Conservation (phyloP, 2,329 filamentous ascomycete genomes). For the Chalaropsis ovoidea region DNA sequence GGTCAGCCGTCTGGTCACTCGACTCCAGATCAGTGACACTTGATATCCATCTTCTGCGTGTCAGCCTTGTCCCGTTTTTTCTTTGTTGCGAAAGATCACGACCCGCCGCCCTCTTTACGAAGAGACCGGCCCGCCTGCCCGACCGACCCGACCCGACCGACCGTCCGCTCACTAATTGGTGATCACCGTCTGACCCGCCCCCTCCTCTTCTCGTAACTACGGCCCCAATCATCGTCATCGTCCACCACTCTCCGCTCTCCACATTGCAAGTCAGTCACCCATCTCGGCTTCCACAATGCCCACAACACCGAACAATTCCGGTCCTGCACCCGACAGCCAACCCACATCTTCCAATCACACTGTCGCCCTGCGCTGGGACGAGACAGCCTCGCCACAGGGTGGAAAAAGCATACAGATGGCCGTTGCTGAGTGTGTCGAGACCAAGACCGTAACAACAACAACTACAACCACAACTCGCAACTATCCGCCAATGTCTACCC, state of each 20-base stretch:
- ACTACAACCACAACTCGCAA: constrained; percentile 79
- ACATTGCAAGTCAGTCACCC: neutral
- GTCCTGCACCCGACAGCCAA: constrained; percentile 37
- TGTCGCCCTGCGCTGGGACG: constrained; percentile 38
- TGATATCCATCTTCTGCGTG: neutral
- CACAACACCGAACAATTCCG: constrained; percentile 24
- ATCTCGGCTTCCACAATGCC: neutral
- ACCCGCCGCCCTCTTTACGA: neutral
- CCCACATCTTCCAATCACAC: constrained; percentile 29
- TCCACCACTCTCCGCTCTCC: neutral
- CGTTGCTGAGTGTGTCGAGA: constrained; percentile 56
- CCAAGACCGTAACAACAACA: constrained; percentile 63
- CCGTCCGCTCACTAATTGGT: neutral
- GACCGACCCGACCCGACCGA: too few species aligned
- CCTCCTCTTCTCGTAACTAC: neutral
- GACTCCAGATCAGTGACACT: neutral
- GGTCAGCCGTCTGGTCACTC: neutral
- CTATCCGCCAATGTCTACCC: constrained; percentile 76
- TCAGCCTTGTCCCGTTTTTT: neutral
- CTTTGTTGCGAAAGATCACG: neutral
- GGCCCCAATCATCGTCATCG: neutral
- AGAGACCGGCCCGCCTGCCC: neutral
- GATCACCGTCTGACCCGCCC: neutral
- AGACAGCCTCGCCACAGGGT: constrained; percentile 33
- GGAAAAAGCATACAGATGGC: constrained; percentile 44